A percentile compares a stretch with the other conserved stretches of the same genome.
Evolutionary conservation across 2,329 filamentous ascomycete species (phyloP).

Genomic region (Pseudocercospora crystallina): DNA sequence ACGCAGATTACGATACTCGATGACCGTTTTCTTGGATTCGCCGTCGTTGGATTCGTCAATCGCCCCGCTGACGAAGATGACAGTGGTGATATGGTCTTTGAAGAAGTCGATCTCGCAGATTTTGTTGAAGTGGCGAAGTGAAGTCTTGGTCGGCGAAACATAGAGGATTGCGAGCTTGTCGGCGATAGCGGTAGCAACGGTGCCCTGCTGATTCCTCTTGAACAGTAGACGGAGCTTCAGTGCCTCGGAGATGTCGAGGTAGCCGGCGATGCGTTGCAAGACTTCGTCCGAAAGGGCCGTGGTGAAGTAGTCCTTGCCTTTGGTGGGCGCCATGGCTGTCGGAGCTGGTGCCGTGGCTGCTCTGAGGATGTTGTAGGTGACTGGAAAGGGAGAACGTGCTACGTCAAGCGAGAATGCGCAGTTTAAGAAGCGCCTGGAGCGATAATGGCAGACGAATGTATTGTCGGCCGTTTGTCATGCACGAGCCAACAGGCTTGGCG

Average conservation of each 20-base stretch:
- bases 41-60: background rate
- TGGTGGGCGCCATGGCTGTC: too few species aligned
- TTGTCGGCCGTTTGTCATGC: too few species aligned
- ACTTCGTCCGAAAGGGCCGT: background rate
- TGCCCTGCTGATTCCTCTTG: background rate
- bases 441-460: too few species aligned
- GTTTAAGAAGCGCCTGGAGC: too few species aligned
- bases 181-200: background rate
- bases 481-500: too few species aligned
- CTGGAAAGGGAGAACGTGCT: too few species aligned
- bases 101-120: conserved; percentile 1
- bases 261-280: background rate
- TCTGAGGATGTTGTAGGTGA: too few species aligned
- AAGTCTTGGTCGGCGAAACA: conserved; percentile 1
- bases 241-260: background rate
- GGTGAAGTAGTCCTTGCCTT: background rate
- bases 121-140: conserved; percentile 1
- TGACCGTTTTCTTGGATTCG: background rate
- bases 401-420: too few species aligned
- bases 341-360: too few species aligned
- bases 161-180: background rate
- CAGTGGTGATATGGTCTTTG: background rate
- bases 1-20: background rate
- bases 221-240: background rate
- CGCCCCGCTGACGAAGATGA: background rate